These are phyloP conservation scores for Fusarium circinatum DNA, from an alignment of 2,329 filamentous ascomycete genomes.

Conservation along the genomic window DNA sequence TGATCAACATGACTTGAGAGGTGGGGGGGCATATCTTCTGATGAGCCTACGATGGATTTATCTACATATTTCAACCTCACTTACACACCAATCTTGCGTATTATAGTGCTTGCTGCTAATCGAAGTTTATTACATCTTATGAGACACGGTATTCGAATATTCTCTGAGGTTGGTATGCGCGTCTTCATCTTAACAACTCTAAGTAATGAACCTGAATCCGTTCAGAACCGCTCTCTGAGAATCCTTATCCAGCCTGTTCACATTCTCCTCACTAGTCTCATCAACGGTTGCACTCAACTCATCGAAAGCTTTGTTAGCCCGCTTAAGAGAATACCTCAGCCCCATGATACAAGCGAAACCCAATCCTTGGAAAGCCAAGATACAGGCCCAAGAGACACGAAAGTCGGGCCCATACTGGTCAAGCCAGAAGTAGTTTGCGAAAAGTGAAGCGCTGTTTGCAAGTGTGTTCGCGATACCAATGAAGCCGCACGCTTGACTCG, in stretches of 20 bases:
- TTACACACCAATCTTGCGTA: fast-evolving
- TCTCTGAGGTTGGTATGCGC: fast-evolving
- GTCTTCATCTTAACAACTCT: fast-evolving
- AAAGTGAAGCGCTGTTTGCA: not conserved
- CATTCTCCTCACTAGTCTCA: not conserved
- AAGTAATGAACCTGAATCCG: not conserved
- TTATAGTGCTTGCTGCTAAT: not conserved
- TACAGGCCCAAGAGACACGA: not conserved
- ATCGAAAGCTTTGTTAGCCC: not conserved
- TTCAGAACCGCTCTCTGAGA: not conserved
- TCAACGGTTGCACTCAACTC: not conserved
- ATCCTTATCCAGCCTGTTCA: not conserved
- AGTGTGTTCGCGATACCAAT: not conserved
- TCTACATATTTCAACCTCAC: fast-evolving
- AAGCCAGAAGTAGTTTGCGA: not conserved
- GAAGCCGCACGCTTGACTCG: not conserved
- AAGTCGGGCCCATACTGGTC: not conserved
- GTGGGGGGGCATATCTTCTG: fast-evolving
- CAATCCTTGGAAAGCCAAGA: not conserved
- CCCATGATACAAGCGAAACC: not conserved
- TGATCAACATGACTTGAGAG: not conserved
- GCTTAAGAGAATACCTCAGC: not conserved
- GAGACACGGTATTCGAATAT: fast-evolving
- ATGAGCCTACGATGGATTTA: not conserved
- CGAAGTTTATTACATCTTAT: no score